phyloP scores from a whole-genome alignment of 306 rosid genomes.

The Trifolium subterraneum region DNA sequence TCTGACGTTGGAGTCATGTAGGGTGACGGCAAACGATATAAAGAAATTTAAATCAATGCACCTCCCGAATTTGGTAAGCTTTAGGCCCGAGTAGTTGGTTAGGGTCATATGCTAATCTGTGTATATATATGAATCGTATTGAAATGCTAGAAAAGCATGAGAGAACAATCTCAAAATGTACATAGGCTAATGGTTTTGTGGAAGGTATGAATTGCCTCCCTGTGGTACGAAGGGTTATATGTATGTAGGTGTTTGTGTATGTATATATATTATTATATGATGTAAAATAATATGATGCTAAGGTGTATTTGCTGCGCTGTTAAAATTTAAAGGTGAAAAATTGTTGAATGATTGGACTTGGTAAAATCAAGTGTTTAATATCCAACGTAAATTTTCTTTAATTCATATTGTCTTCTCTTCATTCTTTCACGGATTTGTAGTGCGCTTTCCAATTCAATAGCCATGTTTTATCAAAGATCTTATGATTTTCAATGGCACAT shows the following conservation, averaged over 20 bases:
- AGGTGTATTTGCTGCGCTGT: not conserved
- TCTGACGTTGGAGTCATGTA: constrained; percentile 83
- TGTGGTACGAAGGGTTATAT: not conserved
- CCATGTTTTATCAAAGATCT: no score
- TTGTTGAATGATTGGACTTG: no score
- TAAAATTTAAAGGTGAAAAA: no score
- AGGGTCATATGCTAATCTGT: constrained; percentile 2
- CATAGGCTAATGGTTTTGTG: constrained; percentile 40
- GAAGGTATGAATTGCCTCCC: constrained; percentile 35
- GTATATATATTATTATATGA: not conserved
- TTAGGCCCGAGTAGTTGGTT: constrained; percentile 73
- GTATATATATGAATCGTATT: constrained; percentile 12
- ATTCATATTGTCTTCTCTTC: no score
- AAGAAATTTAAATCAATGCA: constrained; percentile 72
- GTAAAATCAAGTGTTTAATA: no score
- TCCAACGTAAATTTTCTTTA: no score
- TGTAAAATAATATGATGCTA: constrained; percentile 8
- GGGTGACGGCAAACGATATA: constrained; percentile 74
- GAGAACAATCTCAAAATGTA: constrained; percentile 40
- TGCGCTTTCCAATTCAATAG: no score
- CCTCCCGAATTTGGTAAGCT: constrained; percentile 86
- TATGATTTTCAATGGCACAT: no score
- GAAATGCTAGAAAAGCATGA: constrained; percentile 3
- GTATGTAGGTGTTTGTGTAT: not conserved
- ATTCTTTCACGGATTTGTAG: no score